phyloP scores from a whole-genome alignment of 23 red algal species.

The Gracilaria domingensis region DNA sequence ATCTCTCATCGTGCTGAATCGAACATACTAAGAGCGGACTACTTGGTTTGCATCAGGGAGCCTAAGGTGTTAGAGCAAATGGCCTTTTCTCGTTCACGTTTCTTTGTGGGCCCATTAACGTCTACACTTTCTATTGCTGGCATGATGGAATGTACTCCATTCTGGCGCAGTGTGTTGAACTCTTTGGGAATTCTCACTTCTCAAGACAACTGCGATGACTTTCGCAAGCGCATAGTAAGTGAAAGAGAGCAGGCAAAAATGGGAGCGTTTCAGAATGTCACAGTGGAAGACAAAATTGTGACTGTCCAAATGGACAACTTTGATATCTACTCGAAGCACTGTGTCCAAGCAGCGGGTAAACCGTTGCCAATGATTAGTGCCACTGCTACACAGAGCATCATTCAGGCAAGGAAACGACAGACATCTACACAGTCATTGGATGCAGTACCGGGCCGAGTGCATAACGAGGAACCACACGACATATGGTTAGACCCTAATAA shows the following conservation, averaged over 20 bases:
- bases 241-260: neutral
- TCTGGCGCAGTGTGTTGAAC: neutral
- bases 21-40: neutral
- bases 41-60: neutral
- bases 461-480: neutral
- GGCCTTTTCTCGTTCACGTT: neutral
- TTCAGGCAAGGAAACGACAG: neutral
- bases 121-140: conserved; percentile 27
- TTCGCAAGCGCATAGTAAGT: neutral
- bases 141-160: neutral
- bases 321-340: neutral
- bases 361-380: neutral
- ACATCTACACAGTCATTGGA: too few relatives aligned
- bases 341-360: conserved; percentile 21
- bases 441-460: neutral
- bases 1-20: too few relatives aligned
- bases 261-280: neutral
- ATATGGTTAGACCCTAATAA: neutral
- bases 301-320: conserved; percentile 37
- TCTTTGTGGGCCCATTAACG: neutral
- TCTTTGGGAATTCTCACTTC: neutral
- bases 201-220: neutral
- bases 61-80: conserved; percentile 19
- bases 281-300: neutral
- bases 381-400: neutral